phyloP scores from a whole-genome alignment of 176 grass and related monocot species.

The Phoenix dactylifera region DNA sequence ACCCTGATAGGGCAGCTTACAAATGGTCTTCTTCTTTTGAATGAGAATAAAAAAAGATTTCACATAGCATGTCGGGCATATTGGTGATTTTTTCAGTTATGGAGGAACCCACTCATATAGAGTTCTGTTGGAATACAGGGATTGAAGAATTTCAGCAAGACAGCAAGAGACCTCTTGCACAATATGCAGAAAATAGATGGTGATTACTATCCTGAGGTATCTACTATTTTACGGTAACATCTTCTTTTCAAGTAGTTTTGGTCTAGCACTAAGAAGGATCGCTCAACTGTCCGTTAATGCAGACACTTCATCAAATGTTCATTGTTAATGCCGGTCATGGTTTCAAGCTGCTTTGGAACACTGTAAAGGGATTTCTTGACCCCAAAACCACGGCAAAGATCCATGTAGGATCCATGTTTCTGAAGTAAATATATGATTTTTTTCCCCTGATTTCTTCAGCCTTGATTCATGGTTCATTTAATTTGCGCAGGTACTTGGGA shows the following conservation, averaged over 20 bases:
- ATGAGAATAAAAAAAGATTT: background rate
- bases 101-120: no score
- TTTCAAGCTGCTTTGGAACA: slow-evolving; percentile 95
- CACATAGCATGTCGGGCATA: no score
- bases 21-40: background rate
- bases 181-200: slow-evolving; percentile 24
- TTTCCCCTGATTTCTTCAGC: slow-evolving; percentile 9
- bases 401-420: slow-evolving; percentile 49
- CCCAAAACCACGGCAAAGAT: slow-evolving; percentile 98
- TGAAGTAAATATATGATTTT: slow-evolving; percentile 4
- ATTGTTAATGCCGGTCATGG: slow-evolving; percentile 83
- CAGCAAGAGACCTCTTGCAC: slow-evolving; percentile 19
- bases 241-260: no score
- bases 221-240: no score
- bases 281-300: slow-evolving; percentile 11
- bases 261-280: no score
- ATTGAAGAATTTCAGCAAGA: slow-evolving; percentile 19
- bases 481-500: slow-evolving; percentile 67
- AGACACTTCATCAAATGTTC: slow-evolving; percentile 99
- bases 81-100: no score
- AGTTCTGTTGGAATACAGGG: slow-evolving; percentile 9
- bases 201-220: slow-evolving; percentile 65
- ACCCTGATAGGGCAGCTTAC: background rate
- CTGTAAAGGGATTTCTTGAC: slow-evolving; percentile 92
- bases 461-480: background rate